These are phyloP conservation scores for Hypoxylon rickii DNA, from an alignment of 495 filamentous ascomycete genomes.

Conservation along the genomic window DNA sequence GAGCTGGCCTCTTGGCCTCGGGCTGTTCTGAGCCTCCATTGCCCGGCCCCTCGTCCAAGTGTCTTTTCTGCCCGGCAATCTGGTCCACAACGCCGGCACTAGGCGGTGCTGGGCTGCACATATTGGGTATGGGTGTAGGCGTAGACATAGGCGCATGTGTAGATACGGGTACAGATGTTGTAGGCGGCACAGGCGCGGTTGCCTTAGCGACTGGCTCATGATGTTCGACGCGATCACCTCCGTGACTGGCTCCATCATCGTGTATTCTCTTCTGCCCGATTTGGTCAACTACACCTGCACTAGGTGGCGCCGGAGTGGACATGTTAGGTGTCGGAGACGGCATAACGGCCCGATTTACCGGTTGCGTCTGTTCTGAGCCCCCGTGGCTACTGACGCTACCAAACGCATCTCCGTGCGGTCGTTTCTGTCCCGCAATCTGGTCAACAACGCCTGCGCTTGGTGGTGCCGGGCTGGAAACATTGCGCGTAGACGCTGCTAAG, in stretches of 20 bases:
- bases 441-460: constrained; percentile 40
- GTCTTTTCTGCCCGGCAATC: constrained; percentile 31
- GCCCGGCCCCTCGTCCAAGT: constrained; percentile 37
- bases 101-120: constrained; percentile 26
- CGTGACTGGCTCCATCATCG: not conserved
- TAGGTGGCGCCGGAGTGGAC: constrained; percentile 22
- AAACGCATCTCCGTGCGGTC: constrained; percentile 20
- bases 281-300: constrained; percentile 24
- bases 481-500: constrained; percentile 21
- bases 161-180: not conserved
- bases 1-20: constrained; percentile 31
- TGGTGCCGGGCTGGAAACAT: constrained; percentile 36
- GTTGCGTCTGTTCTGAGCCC: constrained; percentile 1
- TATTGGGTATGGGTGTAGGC: constrained; percentile 6
- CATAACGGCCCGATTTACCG: constrained; percentile 3
- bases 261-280: constrained; percentile 17
- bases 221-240: constrained; percentile 7
- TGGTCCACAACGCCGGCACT: constrained; percentile 33
- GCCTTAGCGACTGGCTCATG: constrained; percentile 4
- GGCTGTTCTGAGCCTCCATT: constrained; percentile 33
- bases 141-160: not conserved
- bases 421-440: constrained; percentile 38
- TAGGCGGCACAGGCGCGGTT: not conserved
- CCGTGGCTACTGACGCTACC: not conserved
- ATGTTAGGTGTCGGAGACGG: constrained; percentile 8